phyloP scores from a whole-genome alignment of 139 green algal species.

The Chlamydomonas incerta region DNA sequence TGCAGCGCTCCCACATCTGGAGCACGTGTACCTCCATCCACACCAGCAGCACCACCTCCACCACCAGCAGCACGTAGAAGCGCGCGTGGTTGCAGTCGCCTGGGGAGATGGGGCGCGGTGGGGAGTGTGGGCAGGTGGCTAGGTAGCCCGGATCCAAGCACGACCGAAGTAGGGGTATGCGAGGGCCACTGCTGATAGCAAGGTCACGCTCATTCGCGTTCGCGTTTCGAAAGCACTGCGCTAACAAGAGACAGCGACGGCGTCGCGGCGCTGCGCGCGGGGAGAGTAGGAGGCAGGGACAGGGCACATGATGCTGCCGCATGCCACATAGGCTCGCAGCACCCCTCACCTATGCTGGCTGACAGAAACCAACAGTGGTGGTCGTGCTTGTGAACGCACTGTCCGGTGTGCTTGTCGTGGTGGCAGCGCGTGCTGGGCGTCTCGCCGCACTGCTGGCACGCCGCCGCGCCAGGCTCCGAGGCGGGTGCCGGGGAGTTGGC shows the following conservation, averaged over 20 bases:
- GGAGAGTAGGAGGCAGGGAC: background rate
- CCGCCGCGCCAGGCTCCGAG: no score
- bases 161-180: no score
- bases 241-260: background rate
- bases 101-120: background rate
- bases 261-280: background rate
- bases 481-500: background rate
- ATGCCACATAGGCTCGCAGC: background rate
- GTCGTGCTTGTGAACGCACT: conserved; percentile 37
- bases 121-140: no score
- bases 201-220: no score
- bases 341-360: conserved; percentile 16
- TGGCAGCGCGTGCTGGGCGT: conserved; percentile 8
- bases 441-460: conserved; percentile 28
- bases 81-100: conserved; percentile 31
- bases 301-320: no score
- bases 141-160: no score
- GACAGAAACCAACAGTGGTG: conserved; percentile 37
- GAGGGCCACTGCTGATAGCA: no score
- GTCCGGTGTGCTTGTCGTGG: conserved; percentile 26
- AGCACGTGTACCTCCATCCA: background rate
- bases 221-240: background rate
- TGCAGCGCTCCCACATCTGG: no score
- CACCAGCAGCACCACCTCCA: background rate
- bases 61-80: conserved; percentile 2